Percentiles rank a stretch among this genome's conserved stretches.
Evolutionary conservation across 352 stramenopile species (phyloP).

Genomic region (Pythium graminicola): DNA sequence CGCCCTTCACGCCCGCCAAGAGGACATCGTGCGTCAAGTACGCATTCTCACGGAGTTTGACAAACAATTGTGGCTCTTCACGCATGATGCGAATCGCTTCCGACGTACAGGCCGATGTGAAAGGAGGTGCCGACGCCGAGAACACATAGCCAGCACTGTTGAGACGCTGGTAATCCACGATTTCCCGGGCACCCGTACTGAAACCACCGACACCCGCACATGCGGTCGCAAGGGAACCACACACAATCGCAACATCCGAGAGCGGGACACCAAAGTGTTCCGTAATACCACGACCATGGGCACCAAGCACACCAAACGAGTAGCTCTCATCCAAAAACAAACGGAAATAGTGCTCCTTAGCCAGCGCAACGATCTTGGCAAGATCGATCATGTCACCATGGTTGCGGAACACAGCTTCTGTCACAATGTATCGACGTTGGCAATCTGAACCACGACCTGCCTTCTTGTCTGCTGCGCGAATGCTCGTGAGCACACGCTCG

Average conservation of each 20-base stretch:
- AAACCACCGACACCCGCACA: constrained; percentile 94
- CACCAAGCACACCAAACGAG: constrained; percentile 94
- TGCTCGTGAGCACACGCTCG: constrained; percentile 86
- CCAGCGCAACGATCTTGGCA: constrained; percentile 90
- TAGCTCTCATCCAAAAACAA: constrained; percentile 88
- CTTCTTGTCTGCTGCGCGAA: constrained; percentile 85
- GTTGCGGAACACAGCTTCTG: constrained; percentile 97
- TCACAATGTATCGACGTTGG: constrained; percentile 96
- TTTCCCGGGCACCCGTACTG: constrained; percentile 94
- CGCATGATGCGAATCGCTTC: constrained; percentile 84
- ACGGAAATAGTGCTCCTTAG: constrained; percentile 83
- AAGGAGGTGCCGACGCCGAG: constrained; percentile 95
- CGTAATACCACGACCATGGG: constrained; percentile 74
- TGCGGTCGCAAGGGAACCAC: constrained; percentile 90
- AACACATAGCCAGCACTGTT: constrained; percentile 98
- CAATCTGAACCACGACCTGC: constrained; percentile 65
- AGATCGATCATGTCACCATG: constrained; percentile 93
- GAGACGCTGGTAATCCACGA: constrained; percentile 97
- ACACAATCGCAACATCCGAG: constrained; percentile 92
- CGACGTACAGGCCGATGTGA: constrained; percentile 88
- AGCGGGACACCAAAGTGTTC: constrained; percentile 77
- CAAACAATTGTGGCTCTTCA: constrained; percentile 67
- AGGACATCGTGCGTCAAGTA: constrained; percentile 53
- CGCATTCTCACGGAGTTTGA: constrained; percentile 56
- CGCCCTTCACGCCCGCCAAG: constrained; percentile 26